Conservation (phyloP, 208 protist genomes). For the Trypanosoma conorhini region DNA sequence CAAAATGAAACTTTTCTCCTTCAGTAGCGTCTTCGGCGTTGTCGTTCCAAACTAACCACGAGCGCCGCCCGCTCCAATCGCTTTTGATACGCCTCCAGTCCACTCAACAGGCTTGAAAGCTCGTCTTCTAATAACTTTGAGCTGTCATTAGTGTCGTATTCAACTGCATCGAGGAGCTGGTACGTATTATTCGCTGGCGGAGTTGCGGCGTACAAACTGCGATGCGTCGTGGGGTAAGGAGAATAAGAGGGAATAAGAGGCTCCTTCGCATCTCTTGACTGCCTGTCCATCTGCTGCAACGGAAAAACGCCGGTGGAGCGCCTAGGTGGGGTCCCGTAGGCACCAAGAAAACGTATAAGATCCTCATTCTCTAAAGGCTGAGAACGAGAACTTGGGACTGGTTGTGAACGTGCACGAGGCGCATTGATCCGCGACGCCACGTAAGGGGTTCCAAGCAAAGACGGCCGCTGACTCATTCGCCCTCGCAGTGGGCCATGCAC, state of each 20-base stretch:
- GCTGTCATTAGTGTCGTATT: not conserved
- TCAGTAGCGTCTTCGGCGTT: constrained; percentile 14
- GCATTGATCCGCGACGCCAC: not conserved
- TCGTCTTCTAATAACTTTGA: constrained; percentile 1
- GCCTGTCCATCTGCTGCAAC: not conserved
- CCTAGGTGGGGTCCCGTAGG: constrained; percentile 16
- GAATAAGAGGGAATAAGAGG: not conserved
- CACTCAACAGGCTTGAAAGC: constrained; percentile 4
- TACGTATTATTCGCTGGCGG: constrained; percentile 12
- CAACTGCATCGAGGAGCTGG: constrained; percentile 4
- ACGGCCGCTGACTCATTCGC: constrained; percentile 1
- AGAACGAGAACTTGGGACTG: not conserved
- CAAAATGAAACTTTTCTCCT: not conserved
- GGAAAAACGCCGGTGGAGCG: not conserved
- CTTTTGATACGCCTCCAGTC: constrained; percentile 26
- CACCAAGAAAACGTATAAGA: constrained; percentile 18
- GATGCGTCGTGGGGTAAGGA: not conserved
- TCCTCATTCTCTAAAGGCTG: constrained; percentile 2
- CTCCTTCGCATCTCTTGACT: not conserved
- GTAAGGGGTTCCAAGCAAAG: constrained; percentile 8
- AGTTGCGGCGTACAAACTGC: not conserved
- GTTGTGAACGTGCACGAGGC: not conserved
- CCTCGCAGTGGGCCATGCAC: not conserved
- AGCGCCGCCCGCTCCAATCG: constrained; percentile 22
- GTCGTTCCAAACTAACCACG: constrained; percentile 18